phyloP scores from a whole-genome alignment of 73 alveolate genomes.

The Paramecium primaurelia region DNA sequence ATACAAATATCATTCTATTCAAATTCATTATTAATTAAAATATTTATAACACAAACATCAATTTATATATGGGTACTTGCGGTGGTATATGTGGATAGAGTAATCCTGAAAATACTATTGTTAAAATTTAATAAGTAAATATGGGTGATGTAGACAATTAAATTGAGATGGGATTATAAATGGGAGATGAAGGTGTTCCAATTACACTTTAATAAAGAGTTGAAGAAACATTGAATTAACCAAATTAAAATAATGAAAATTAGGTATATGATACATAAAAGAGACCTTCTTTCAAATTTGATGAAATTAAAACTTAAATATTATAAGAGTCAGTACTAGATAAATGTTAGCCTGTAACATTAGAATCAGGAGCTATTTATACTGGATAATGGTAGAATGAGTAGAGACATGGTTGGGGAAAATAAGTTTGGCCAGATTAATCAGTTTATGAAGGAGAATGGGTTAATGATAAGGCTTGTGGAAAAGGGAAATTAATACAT shows the following conservation, averaged over 20 bases:
- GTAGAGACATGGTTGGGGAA: slow-evolving; percentile 70
- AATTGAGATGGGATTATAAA: background rate
- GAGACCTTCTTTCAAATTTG: background rate
- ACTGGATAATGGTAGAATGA: slow-evolving; percentile 63
- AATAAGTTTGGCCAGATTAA: slow-evolving; percentile 72
- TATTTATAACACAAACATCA: background rate
- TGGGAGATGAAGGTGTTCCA: background rate
- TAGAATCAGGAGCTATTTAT: slow-evolving; percentile 64
- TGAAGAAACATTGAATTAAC: background rate
- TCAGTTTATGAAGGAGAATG: slow-evolving; percentile 75
- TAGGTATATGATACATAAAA: background rate
- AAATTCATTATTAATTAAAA: background rate
- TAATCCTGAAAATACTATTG: background rate
- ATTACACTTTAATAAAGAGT: background rate
- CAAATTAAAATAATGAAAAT: background rate
- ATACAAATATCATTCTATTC: background rate
- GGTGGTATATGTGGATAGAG: slow-evolving; percentile 32
- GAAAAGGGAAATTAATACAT: slow-evolving; percentile 73
- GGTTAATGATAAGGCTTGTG: slow-evolving; percentile 76
- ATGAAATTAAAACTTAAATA: background rate
- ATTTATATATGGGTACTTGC: background rate
- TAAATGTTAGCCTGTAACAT: slow-evolving; percentile 52
- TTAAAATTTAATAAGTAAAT: background rate
- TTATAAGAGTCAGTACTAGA: background rate
- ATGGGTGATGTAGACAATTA: background rate